A percentile compares a stretch with the other conserved stretches of the same genome.
Evolutionary conservation across 2,329 filamentous ascomycete genomes (phyloP).

Genomic region (Phaeosphaeriaceae sp.): DNA sequence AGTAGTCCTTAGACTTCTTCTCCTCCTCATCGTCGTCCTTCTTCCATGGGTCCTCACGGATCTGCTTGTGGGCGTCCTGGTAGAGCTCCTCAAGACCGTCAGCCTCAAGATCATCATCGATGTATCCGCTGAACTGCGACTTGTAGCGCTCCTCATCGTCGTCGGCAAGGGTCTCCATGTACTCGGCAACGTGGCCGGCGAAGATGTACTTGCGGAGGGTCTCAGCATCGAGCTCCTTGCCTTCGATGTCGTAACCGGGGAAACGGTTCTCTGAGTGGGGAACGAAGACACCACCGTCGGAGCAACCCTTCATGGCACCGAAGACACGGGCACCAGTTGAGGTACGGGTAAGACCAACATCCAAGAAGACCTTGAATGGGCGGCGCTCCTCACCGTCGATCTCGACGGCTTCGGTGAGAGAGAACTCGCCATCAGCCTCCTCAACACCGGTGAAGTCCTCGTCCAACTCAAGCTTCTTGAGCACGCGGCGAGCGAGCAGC

Average conservation of each 20-base stretch:
- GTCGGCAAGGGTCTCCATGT: slow-evolving; percentile 99
- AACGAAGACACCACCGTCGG: slow-evolving; percentile 94
- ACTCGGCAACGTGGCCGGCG: slow-evolving; percentile 97
- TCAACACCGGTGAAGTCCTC: slow-evolving; percentile 94
- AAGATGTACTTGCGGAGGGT: slow-evolving; percentile 99
- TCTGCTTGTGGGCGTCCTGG: slow-evolving; percentile 90
- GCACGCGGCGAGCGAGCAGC: slow-evolving; percentile 92
- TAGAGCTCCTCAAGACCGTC: slow-evolving; percentile 98
- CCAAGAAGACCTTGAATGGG: slow-evolving; percentile 99
- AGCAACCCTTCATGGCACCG: slow-evolving; percentile 99
- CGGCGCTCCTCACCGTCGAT: slow-evolving; percentile 87
- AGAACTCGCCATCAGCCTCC: slow-evolving; percentile 96
- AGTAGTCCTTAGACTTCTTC: slow-evolving; percentile 98
- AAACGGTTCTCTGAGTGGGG: slow-evolving; percentile 99
- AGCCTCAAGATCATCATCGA: slow-evolving; percentile 94
- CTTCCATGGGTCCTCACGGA: slow-evolving; percentile 98
- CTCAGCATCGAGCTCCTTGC: slow-evolving; percentile 97
- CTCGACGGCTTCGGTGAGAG: slow-evolving; percentile 92
- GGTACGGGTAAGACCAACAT: slow-evolving; percentile 96
- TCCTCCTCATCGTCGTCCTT: slow-evolving; percentile 75
- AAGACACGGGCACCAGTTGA: slow-evolving; percentile 99
- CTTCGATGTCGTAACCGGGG: slow-evolving; percentile 97
- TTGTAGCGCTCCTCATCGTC: slow-evolving; percentile 99
- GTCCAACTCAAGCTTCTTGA: slow-evolving; percentile 96
- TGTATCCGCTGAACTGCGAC: slow-evolving; percentile 97